Evolutionary conservation across 441 rosid species (phyloP).

Genomic region (Codiaeum variegatum): DNA sequence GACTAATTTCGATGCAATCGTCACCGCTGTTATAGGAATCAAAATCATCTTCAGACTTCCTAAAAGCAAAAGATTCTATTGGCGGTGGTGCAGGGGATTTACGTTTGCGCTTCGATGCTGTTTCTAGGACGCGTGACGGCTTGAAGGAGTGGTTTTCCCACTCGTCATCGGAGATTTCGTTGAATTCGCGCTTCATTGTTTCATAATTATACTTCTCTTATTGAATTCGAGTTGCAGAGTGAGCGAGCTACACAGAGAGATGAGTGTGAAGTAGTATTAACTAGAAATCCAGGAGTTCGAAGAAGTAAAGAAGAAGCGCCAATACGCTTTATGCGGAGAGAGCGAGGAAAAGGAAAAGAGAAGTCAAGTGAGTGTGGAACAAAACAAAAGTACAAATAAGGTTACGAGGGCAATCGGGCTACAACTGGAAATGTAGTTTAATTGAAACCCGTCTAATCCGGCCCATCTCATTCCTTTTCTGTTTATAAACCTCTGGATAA

Average conservation of each 20-base stretch:
- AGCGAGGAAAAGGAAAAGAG: not conserved
- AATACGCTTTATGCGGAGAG: not conserved
- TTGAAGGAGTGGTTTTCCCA: conserved; percentile 75
- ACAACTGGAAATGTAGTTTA: not conserved
- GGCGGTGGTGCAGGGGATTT: conserved; percentile 29
- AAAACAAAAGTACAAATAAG: not conserved
- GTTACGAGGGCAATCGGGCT: not conserved
- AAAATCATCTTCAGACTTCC: not conserved
- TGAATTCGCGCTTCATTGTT: conserved; percentile 72
- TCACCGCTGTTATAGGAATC: conserved; percentile 28
- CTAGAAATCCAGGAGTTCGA: not conserved
- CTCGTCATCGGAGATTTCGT: conserved; percentile 87
- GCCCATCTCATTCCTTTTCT: too few species aligned
- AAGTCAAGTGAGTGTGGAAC: not conserved
- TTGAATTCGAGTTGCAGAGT: not conserved
- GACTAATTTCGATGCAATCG: conserved; percentile 42
- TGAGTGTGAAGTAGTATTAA: too few species aligned
- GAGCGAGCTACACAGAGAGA: not conserved
- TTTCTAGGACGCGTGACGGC: conserved; percentile 66
- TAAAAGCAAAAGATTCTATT: conserved; percentile 70
- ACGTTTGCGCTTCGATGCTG: conserved; percentile 19
- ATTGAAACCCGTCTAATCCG: not conserved
- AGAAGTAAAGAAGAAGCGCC: conserved; percentile 5
- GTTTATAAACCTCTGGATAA: too few species aligned
- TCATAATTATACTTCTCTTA: not conserved